Evolutionary conservation across 1,284 basidiomycete species (phyloP).

Genomic region (Tranzscheliella williamsii): DNA sequence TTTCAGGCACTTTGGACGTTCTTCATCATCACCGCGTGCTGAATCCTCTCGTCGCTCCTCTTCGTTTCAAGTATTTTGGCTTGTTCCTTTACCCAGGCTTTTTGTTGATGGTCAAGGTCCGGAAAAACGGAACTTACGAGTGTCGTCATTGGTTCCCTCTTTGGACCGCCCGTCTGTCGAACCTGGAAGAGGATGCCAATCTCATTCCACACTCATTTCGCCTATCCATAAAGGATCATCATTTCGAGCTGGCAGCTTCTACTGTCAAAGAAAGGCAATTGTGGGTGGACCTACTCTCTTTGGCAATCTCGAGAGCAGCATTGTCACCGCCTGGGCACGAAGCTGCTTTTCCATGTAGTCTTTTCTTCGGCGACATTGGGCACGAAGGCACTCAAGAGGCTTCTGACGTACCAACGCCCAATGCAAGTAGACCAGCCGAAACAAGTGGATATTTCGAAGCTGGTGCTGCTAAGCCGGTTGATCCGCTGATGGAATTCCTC

Average conservation of each 20-base stretch:
- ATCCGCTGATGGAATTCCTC: constrained; percentile 43
- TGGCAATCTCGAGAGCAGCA: constrained; percentile 33
- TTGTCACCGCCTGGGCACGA: constrained; percentile 33
- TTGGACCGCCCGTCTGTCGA: constrained; percentile 42
- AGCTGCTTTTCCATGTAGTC: constrained; percentile 47
- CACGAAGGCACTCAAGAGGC: constrained; percentile 16
- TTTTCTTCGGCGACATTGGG: constrained; percentile 28
- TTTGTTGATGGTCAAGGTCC: constrained; percentile 55
- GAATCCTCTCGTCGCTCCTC: constrained; percentile 48
- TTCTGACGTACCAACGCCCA: constrained; percentile 32
- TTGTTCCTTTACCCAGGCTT: constrained; percentile 53
- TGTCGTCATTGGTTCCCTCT: constrained; percentile 59
- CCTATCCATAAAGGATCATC: constrained; percentile 49
- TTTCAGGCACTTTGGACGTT: constrained; percentile 57
- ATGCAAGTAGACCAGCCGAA: constrained; percentile 24
- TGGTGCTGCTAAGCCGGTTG: constrained; percentile 4
- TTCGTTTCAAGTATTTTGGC: constrained; percentile 58
- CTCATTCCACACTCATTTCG: constrained; percentile 53
- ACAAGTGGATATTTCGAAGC: constrained; percentile 27
- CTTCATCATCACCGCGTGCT: constrained; percentile 50
- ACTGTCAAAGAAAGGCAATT: constrained; percentile 49
- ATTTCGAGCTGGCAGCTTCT: constrained; percentile 57
- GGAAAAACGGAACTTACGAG: constrained; percentile 51
- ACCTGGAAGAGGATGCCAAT: constrained; percentile 30
- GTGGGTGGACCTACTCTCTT: constrained; percentile 51